These are phyloP conservation scores for Fragilariopsis cylindrus DNA, from an alignment of 108 stramenopile genomes.

Conservation along the genomic window DNA sequence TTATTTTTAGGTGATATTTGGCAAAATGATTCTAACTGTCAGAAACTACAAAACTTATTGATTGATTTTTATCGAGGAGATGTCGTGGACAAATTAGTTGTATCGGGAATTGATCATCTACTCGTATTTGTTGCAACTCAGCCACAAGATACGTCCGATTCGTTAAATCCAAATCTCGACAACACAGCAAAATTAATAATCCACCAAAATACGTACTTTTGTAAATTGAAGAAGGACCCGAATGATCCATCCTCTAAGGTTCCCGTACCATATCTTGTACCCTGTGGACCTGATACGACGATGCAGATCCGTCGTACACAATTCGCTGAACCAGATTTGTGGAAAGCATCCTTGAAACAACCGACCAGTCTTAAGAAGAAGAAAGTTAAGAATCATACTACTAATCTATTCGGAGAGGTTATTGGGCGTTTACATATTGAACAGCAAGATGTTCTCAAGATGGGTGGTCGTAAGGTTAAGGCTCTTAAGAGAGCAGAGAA, in stretches of 20 bases:
- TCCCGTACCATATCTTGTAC: constrained; percentile 83
- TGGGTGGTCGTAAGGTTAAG: constrained; percentile 83
- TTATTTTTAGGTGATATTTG: constrained; percentile 95
- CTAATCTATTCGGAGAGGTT: constrained; percentile 94
- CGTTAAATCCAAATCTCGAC: constrained; percentile 22
- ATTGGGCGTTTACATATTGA: constrained; percentile 96
- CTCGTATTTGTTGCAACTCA: constrained; percentile 87
- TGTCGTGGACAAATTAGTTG: constrained; percentile 84
- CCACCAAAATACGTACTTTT: constrained; percentile 82
- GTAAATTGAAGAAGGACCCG: constrained; percentile 87
- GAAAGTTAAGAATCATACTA: constrained; percentile 92
- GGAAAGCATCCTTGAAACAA: constrained; percentile 90
- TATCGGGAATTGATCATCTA: constrained; percentile 92
- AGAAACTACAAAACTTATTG: constrained; percentile 87
- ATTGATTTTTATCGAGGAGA: constrained; percentile 97
- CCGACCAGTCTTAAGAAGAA: constrained; percentile 58
- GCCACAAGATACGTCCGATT: not conserved
- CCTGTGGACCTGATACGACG: constrained; percentile 96
- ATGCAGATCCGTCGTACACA: constrained; percentile 89
- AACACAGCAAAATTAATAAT: constrained; percentile 41
- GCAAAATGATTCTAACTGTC: constrained; percentile 65
- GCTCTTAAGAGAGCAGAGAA: constrained; percentile 85
- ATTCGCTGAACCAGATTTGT: constrained; percentile 90
- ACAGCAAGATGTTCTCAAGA: constrained; percentile 91
- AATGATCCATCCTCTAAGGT: constrained; percentile 52